Base-by-base conservation (phyloP, 805 yeast genomes). In the Lipomyces starkeyi region DNA sequence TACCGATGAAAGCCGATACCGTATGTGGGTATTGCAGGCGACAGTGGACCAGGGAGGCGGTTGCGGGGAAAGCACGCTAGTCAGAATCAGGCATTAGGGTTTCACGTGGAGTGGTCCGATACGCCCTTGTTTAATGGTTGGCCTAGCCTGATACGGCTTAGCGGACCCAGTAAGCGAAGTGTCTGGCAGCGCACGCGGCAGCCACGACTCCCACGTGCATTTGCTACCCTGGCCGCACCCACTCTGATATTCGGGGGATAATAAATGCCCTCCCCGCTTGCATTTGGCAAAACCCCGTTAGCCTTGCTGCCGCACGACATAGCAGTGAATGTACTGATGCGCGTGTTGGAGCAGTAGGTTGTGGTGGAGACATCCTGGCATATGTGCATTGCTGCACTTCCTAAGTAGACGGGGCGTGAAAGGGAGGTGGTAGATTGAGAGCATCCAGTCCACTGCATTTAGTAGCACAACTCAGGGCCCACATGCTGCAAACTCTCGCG, bases 131-230 rank as follows among this genome's bases (percentile, higher is more conserved):
- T 53, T 7, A 22, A 1, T 14, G 13, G 13, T 6, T 29, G 29
- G n/a, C n/a, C 14, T 53, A 53, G 34, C 56, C 56, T 53, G 49
- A 53, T 25, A 25, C 34, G 32, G 56, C 34, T 8, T 53, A 53
- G 56, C n/a, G 56, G 7, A 7, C 32, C 2, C 2, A 4, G 34
- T 14, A 53, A 25, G 56, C 56, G 56, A 53, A 8, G 8, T 13
- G 7, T 29, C 34, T 29, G 56, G 29, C 34, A 0, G 32, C 34
- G 32, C 56, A 53, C 56, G 56, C 56, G 56, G 56, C 34, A 25
- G 56, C 56, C 56, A 53, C 56, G 56, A 25, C 9, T 27, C 34
- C 56, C 56, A 29, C 56, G 34, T 53, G 56, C 13, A 53, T 25
- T 49, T 49, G 8, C n/a, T 22, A 13, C 34, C 27, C 13, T 13